phyloP scores from a whole-genome alignment of 176 grass and related monocot genomes.

The Oryza longistaminata region DNA sequence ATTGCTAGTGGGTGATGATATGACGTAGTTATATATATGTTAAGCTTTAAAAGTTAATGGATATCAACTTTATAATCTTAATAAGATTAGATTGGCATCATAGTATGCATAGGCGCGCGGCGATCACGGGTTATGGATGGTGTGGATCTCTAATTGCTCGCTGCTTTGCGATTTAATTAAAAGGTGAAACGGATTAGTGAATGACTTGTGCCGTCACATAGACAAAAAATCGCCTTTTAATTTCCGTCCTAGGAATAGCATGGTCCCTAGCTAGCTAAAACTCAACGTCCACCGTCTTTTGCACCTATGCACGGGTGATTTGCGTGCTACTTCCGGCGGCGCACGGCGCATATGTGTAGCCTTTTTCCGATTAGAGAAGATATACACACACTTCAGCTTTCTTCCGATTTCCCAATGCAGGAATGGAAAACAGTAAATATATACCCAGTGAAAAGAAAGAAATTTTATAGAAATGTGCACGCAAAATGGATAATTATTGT shows the following conservation, averaged over 20 bases:
- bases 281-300: background rate
- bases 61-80: too few relatives aligned
- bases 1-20: too few relatives aligned
- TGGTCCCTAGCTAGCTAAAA: background rate
- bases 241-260: background rate
- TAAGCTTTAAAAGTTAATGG: too few relatives aligned
- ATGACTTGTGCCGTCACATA: background rate
- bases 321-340: background rate
- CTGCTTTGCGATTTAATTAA: background rate
- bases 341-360: background rate
- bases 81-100: too few relatives aligned
- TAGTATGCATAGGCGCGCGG: too few relatives aligned
- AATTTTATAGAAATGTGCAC: too few relatives aligned
- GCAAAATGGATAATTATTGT: too few relatives aligned
- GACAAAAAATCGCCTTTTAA: background rate
- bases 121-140: background rate
- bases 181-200: background rate
- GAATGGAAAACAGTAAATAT: background rate
- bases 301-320: background rate
- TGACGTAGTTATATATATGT: too few relatives aligned
- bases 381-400: background rate
- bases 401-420: background rate
- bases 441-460: too few relatives aligned
- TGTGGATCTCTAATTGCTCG: background rate
- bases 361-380: background rate